These are phyloP conservation scores for Yamadazyma songkhlaensis DNA, from an alignment of 1,139 yeast species.

Conservation along the genomic window DNA sequence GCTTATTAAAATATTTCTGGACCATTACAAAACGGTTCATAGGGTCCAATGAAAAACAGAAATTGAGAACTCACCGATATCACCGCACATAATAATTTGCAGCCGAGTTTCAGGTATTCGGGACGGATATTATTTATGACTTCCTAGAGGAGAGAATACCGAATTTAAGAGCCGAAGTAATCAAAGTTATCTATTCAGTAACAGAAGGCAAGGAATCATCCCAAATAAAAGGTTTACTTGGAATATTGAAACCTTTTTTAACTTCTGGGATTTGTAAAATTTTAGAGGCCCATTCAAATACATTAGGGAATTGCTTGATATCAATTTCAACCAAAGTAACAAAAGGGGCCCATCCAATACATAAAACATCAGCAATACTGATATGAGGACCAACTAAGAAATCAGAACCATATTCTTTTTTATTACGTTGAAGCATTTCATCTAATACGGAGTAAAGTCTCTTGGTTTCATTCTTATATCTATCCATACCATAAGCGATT, in stretches of 20 bases:
- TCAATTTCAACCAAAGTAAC: conserved; percentile 27
- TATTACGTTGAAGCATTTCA: conserved; percentile 29
- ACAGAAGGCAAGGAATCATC: not conserved
- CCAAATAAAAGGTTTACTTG: conserved; percentile 6
- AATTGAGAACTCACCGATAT: no score
- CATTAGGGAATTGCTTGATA: conserved; percentile 39
- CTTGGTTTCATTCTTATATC: conserved; percentile 49
- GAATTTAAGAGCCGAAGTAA: no score
- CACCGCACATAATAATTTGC: no score
- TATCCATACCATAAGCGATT: conserved; percentile 49
- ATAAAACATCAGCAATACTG: conserved; percentile 50
- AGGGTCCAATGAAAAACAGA: no score
- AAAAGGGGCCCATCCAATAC: conserved; percentile 35
- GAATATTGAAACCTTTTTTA: conserved; percentile 23
- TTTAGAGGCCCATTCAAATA: conserved; percentile 42
- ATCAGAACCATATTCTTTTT: conserved; percentile 36
- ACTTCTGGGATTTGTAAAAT: conserved; percentile 37
- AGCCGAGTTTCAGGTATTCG: no score
- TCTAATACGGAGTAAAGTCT: conserved; percentile 55
- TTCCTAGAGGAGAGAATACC: no score
- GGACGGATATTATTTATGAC: no score
- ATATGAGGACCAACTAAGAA: conserved; percentile 57
- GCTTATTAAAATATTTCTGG: no score
- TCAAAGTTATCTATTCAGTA: not conserved
- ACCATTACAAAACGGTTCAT: no score